Base-by-base conservation (phyloP, 176 grass and related monocot genomes). In the Coix lacrymajobi region DNA sequence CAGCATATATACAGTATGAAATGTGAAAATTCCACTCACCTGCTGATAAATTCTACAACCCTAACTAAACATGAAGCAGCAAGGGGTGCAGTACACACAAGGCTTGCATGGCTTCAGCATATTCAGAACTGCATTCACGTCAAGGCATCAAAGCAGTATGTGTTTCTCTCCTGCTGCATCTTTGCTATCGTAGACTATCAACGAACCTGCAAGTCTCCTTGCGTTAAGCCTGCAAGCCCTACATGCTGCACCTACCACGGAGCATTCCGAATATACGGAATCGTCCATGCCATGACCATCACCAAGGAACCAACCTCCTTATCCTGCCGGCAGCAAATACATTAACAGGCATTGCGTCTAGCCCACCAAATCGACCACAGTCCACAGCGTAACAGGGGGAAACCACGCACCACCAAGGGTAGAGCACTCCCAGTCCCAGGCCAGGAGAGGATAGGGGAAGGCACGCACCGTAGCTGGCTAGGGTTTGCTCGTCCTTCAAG, bases 401-500 rank as follows among this genome's bases (percentile, higher is more conserved):
- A 79, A 72, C 20, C 58, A 32, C 22, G 20, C 39, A 4, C n/a
- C 24, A 41, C 34, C 28, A 17, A 4, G 11, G 13, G 25, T 62
- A 11, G 13, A 62, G 62, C 30, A 20, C 39, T 17, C 17, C 1
- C 15, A 12, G 30, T n/a, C n/a, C n/a, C n/a, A n/a, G 33, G 33
- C 33, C 33, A 33, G 48, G 28, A 19, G 0, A 11, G 5, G 48
- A 8, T 12, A 58, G 6, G 74, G 7, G 2, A 12, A 72, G 76
- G 32, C 77, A 83, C 85, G 49, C 68, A 97, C 94, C 94, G 38
- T 94, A 97, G 82, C 94, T 97, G 44, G 85, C 84, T 79, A 97
- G 89, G 69, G 94, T 97, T 87, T 94, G 94, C 43, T 97, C 94
- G 81, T 97, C 91, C 89, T 94, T 97, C 79, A 97, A 78, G 87